Evolutionary conservation across 768 basidiomycete species (phyloP).

Genomic region (Macrolepiota fuliginosa): DNA sequence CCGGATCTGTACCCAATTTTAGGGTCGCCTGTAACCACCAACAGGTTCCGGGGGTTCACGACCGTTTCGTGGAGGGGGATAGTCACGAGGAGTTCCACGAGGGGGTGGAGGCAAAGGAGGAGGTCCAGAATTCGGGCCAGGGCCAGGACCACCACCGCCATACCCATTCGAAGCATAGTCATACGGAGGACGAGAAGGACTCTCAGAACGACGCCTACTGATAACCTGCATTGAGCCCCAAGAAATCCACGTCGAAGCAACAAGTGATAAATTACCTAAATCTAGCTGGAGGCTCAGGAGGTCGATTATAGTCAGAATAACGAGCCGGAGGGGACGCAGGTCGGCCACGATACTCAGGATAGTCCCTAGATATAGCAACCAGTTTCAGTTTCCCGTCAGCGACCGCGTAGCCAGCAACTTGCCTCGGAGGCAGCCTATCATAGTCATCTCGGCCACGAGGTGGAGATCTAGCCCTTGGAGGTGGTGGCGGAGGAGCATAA

Average conservation of each 20-base stretch:
- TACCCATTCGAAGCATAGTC: slow-evolving; percentile 59
- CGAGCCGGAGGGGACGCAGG: slow-evolving; percentile 51
- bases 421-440: slow-evolving; percentile 60
- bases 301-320: slow-evolving; percentile 47
- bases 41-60: slow-evolving; percentile 42
- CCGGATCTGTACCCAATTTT: slow-evolving; percentile 8
- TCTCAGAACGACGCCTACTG: slow-evolving; percentile 74
- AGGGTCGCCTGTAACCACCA: slow-evolving; percentile 40
- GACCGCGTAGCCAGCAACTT: slow-evolving; percentile 20
- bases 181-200: slow-evolving; percentile 53
- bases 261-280: slow-evolving; percentile 32
- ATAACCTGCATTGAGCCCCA: slow-evolving; percentile 30
- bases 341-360: slow-evolving; percentile 54
- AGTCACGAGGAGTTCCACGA: slow-evolving; percentile 37
- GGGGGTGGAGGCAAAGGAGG: slow-evolving; percentile 11
- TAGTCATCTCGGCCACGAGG: slow-evolving; percentile 59
- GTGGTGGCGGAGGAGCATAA: slow-evolving; percentile 41
- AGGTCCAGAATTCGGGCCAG: slow-evolving; percentile 11
- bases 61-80: slow-evolving; percentile 42
- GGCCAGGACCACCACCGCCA: slow-evolving; percentile 18
- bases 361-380: slow-evolving; percentile 42
- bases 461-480: slow-evolving; percentile 52
- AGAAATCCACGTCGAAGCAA: background rate
- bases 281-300: slow-evolving; percentile 44
- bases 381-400: slow-evolving; percentile 7